Conservation (phyloP, 1,139 yeast genomes). For the Kodamaea plutei region DNA sequence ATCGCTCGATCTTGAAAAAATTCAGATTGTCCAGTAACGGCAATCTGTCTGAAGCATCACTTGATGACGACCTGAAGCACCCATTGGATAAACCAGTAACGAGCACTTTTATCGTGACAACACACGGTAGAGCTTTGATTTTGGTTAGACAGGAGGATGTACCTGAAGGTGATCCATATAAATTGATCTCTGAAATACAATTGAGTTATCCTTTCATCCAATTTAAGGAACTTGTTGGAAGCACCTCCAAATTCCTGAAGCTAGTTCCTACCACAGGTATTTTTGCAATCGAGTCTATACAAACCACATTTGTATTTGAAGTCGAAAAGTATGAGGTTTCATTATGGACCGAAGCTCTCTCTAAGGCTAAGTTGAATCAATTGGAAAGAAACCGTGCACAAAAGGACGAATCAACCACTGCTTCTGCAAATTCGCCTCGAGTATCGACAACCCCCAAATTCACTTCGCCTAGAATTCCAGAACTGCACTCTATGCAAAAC, state of each 20-base stretch:
- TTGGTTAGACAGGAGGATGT: slow-evolving; percentile 37
- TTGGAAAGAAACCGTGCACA: slow-evolving; percentile 7
- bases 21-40: slow-evolving; percentile 14
- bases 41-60: not conserved
- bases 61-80: slow-evolving; percentile 9
- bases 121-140: slow-evolving; percentile 53
- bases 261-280: slow-evolving; percentile 39
- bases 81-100: slow-evolving; percentile 36
- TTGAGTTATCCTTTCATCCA: slow-evolving; percentile 45
- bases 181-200: slow-evolving; percentile 46
- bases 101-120: slow-evolving; percentile 50
- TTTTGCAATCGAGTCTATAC: slow-evolving; percentile 51
- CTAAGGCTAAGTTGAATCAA: slow-evolving; percentile 42
- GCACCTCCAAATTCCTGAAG: slow-evolving; percentile 27
- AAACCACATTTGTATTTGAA: slow-evolving; percentile 50
- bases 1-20: slow-evolving; percentile 14
- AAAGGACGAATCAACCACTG: not conserved
- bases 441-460: not conserved
- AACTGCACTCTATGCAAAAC: not conserved
- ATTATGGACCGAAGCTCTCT: slow-evolving; percentile 54
- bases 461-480: slow-evolving; percentile 2
- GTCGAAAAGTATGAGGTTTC: slow-evolving; percentile 52
- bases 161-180: slow-evolving; percentile 21
- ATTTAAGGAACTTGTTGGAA: slow-evolving; percentile 50
- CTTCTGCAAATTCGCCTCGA: not conserved